Base-by-base conservation (phyloP, 139 green algal genomes). In the Dunaliella primolecta region DNA sequence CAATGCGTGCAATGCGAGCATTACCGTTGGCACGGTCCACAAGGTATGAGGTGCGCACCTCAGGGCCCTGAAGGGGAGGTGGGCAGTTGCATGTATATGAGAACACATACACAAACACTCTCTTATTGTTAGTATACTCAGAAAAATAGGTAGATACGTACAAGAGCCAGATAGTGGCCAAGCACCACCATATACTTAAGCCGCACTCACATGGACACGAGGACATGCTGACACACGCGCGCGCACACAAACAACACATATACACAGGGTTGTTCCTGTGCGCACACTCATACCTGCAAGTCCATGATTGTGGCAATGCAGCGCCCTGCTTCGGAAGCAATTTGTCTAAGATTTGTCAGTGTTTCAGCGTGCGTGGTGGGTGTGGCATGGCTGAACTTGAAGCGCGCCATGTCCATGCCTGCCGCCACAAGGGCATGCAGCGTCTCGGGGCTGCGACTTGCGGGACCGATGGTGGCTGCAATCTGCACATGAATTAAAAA, bases 321-420 rank as follows among this genome's bases (percentile, higher is more conserved):
- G 38, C 84, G 85, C 1, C 81, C 81, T 80, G 86, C 84, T 15
- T 46, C 80, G 7, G 29, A 2, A 29, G 71, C 82, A 31, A 88
- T 83, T 72, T 83, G 74, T 56, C 81, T 77, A 33, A 89, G 80
- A 70, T 75, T 84, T 0, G 70, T 80, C 32, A 88, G 81, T 78
- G 56, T 70, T 29, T 89, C 84, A 24, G 79, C 77, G 55, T 92
- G 84, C 1, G 29, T 7, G 29, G 85, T 84, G 57, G 93, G 84
- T 0, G 82, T 92, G 74, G 87, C 90, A 80, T 96, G 94, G 31
- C 83, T 91, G 81, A 94, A 92, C 85, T 96, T 95, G 85, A 96
- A 91, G 33, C 94, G 86, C 27, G 89, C 91, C 21, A 94, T 87
- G 86, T 94, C 89, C 88, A 94, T 93, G 35, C 93, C 93, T 3